Percentiles rank a stretch among this genome's conserved stretches.
Conservation (phyloP, 768 basidiomycete genomes). For the Lentinula aciculospora region DNA sequence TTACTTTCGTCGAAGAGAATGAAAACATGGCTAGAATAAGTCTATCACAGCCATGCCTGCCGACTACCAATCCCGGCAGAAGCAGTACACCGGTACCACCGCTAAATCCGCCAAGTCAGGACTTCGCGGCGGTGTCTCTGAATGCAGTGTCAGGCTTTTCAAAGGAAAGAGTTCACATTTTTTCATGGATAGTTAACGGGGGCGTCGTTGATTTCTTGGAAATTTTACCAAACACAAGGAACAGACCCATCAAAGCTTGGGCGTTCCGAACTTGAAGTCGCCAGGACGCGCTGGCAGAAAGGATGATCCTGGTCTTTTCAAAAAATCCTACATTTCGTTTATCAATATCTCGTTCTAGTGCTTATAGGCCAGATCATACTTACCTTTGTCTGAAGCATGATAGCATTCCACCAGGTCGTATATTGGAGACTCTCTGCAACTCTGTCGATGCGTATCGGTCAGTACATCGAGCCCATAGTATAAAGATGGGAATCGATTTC, state of each 20-base stretch:
- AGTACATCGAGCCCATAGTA: neutral
- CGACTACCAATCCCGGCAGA: too few relatives aligned
- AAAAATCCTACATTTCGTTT: neutral
- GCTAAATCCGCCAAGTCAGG: neutral
- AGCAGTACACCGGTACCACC: too few relatives aligned
- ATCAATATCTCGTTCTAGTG: too few relatives aligned
- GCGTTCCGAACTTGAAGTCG: neutral
- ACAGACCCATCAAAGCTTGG: neutral
- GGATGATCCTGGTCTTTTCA: neutral
- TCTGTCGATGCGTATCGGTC: constrained; percentile 10
- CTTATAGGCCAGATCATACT: constrained; percentile 9
- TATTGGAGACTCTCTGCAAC: constrained; percentile 48
- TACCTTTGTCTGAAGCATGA: constrained; percentile 45
- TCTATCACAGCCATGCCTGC: too few relatives aligned
- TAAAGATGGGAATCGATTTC: constrained; percentile 16
- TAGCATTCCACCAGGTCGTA: constrained; percentile 51
- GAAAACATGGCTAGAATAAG: too few relatives aligned
- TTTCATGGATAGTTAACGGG: too few relatives aligned
- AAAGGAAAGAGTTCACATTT: too few relatives aligned
- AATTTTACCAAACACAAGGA: neutral
- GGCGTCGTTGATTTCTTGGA: too few relatives aligned
- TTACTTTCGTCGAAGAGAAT: too few relatives aligned
- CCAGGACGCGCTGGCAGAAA: neutral
- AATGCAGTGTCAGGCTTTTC: too few relatives aligned
- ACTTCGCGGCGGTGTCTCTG: too few relatives aligned